Evolutionary conservation across 1,284 basidiomycete genomes (phyloP), one percentile per base, ranked within the genome.

Genomic region (Somion occarium): DNA sequence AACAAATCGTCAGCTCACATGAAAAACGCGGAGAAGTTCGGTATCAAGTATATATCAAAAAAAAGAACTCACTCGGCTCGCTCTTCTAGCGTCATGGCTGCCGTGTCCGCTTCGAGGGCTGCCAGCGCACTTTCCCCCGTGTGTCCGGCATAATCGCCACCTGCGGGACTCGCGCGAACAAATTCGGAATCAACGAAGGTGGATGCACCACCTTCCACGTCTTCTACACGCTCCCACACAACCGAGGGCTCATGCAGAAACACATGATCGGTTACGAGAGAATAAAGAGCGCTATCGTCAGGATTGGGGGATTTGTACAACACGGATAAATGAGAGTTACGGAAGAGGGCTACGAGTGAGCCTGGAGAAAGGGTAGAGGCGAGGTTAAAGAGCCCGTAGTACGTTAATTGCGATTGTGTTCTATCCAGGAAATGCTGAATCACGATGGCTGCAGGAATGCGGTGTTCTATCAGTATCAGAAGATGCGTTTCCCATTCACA

Each of bases 211-310:
- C 91, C 91, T 56, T 94, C 91, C 38, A 94, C 79, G 60, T 97
- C 93, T 58, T 90, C 89, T 20, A 96, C 70, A 15, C 85, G 81
- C 69, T 96, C 92, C 92, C 93, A 95, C 3, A 94, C 82, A 23
- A 94, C 82, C 18, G 81, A 80, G 0, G 83, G 73, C 62, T 94
- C 91, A 57, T 82, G 68, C 13, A 87, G 68, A 64, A 95, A 93
- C 20, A 84, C 79, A 45, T 88, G 76, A 65, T 95, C 93, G 0
- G 91, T 93, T 5, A 86, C 89, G 53, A 95, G 82, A 2, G 81
- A 80, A 67, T 91, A 94, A 2, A 95, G 72, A 22, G 76, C 73
- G 2, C 75, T 68, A 47, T 79, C 76, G 5, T 57, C 56, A 11
- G 61, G 52, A 44, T 60, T 55, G 0, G 53, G 55, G 1, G 75